Percentiles rank a stretch among this genome's conserved stretches.
phyloP scores from a whole-genome alignment of 306 rosid genomes.

The Fagus crenata region DNA sequence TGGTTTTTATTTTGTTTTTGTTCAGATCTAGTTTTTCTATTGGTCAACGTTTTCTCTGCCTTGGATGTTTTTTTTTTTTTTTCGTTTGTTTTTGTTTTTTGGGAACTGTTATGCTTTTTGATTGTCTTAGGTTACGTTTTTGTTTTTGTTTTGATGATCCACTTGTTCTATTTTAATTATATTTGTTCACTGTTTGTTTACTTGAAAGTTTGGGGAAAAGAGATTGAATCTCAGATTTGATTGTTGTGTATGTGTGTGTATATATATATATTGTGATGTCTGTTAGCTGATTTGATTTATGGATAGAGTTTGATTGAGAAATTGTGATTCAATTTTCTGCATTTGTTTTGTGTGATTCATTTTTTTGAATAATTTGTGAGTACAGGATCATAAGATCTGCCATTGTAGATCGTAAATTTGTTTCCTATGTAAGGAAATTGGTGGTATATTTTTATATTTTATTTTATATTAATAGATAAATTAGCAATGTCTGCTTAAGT shows the following conservation, averaged over 20 bases:
- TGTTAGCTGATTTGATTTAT: not conserved
- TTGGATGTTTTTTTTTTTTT: not conserved
- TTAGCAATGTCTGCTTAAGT: not conserved
- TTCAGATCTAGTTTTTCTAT: not conserved
- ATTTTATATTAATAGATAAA: not conserved
- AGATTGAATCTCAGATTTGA: constrained; percentile 2
- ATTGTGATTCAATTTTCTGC: not conserved
- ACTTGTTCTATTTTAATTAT: not conserved
- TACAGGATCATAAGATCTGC: not conserved
- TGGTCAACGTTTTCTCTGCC: not conserved
- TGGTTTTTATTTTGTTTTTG: not conserved
- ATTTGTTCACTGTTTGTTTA: not conserved
- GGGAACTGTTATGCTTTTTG: too few species aligned
- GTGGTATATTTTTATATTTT: not conserved
- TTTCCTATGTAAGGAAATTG: not conserved
- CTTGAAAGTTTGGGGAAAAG: not conserved
- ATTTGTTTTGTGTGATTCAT: not conserved
- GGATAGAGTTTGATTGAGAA: not conserved
- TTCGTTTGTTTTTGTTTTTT: too few species aligned
- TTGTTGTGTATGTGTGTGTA: not conserved
- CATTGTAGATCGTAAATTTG: not conserved
- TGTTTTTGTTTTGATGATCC: not conserved
- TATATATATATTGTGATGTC: not conserved
- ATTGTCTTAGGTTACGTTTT: not conserved
- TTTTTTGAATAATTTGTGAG: not conserved